phyloP scores from a whole-genome alignment of 2,329 filamentous ascomycete species.

The Pseudogymnoascus pannorum region DNA sequence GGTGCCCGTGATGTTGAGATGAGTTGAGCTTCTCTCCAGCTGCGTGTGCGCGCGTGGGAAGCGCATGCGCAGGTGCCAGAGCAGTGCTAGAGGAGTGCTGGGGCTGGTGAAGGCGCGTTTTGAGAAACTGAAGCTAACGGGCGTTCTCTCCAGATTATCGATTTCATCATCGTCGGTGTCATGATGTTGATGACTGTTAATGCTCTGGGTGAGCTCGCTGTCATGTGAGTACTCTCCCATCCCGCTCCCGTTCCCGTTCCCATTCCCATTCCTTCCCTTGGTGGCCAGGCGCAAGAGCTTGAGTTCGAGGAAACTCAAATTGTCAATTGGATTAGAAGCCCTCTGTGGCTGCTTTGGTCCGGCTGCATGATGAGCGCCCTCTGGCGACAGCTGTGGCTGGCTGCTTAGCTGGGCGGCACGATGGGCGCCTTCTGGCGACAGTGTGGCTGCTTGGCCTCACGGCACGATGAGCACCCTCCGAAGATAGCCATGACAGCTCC shows the following conservation, averaged over 20 bases:
- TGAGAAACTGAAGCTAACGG: background rate
- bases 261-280: too few species aligned
- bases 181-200: slow-evolving; percentile 54
- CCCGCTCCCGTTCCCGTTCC: too few species aligned
- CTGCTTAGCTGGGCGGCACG: background rate
- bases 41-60: background rate
- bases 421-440: too few species aligned
- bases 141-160: slow-evolving; percentile 25
- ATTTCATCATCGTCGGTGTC: slow-evolving; percentile 48
- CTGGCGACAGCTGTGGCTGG: background rate
- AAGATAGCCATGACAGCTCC: background rate
- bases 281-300: background rate
- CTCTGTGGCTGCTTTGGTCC: background rate
- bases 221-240: slow-evolving; percentile 27
- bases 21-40: too few species aligned
- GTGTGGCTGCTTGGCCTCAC: background rate
- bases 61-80: background rate
- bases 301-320: background rate
- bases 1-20: background rate
- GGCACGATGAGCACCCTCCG: background rate
- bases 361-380: too few species aligned
- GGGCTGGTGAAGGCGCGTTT: background rate
- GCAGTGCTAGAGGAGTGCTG: background rate
- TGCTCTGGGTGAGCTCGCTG: slow-evolving; percentile 53
- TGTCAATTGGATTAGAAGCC: background rate